These are phyloP conservation scores for Plectosphaerella plurivora DNA, from an alignment of 2,329 filamentous ascomycete genomes.

Conservation along the genomic window DNA sequence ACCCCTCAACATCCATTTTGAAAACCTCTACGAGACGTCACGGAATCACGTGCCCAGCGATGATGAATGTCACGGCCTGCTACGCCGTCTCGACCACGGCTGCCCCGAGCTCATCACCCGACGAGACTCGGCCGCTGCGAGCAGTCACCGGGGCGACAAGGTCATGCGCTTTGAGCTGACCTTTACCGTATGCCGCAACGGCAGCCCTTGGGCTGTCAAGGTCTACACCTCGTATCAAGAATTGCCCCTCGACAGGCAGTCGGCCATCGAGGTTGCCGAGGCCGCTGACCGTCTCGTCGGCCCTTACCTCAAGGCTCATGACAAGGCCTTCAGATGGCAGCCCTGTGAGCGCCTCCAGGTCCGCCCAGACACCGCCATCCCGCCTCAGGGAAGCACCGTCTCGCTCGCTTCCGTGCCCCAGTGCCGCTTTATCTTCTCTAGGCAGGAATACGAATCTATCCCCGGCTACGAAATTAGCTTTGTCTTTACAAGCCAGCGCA, in stretches of 20 bases:
- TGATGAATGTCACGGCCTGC: slow-evolving; percentile 42
- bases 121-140: slow-evolving; percentile 42
- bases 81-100: slow-evolving; percentile 47
- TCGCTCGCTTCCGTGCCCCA: slow-evolving; percentile 42
- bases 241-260: slow-evolving; percentile 34
- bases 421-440: slow-evolving; percentile 36
- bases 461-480: slow-evolving; percentile 47
- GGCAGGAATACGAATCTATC: slow-evolving; percentile 38
- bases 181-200: slow-evolving; percentile 38
- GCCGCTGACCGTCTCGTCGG: slow-evolving; percentile 47
- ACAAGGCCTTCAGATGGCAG: slow-evolving; percentile 44
- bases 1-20: slow-evolving; percentile 37
- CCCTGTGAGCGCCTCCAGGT: slow-evolving; percentile 18
- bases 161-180: slow-evolving; percentile 43
- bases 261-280: slow-evolving; percentile 41
- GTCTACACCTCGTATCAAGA: slow-evolving; percentile 47
- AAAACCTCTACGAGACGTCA: slow-evolving; percentile 42
- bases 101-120: slow-evolving; percentile 49
- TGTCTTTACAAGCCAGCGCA: slow-evolving; percentile 36
- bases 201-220: slow-evolving; percentile 35
- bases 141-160: slow-evolving; percentile 33
- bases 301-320: slow-evolving; percentile 44
- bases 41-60: slow-evolving; percentile 36
- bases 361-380: slow-evolving; percentile 32
- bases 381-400: slow-evolving; percentile 35